A percentile compares a stretch with the other conserved stretches of the same genome.
phyloP scores from a whole-genome alignment of 371 early-diverging fungal genomes.

The Apophysomyces elegans region DNA sequence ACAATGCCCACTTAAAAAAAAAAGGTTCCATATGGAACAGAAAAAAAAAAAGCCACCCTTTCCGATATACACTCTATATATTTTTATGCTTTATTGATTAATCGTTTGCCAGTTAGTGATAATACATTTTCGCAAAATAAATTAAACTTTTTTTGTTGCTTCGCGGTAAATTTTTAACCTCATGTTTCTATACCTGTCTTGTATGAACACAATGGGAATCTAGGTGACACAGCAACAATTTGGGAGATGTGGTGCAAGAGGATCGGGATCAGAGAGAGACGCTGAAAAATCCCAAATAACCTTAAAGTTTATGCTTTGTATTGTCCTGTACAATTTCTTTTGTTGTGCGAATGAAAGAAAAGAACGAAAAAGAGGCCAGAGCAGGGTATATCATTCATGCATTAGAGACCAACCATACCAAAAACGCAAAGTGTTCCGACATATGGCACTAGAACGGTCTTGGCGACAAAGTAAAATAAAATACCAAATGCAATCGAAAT shows the following conservation, averaged over 20 bases:
- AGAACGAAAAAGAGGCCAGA: neutral
- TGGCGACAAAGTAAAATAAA: conserved; percentile 77
- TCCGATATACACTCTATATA: conserved; percentile 1
- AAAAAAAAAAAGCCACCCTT: neutral
- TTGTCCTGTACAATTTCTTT: too few species aligned
- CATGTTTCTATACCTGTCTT: neutral
- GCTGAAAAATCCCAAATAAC: too few species aligned
- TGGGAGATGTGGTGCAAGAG: too few species aligned
- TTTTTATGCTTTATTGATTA: conserved; percentile 6
- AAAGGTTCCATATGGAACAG: neutral
- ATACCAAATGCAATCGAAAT: conserved; percentile 90
- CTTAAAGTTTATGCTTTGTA: too few species aligned
- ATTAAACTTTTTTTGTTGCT: neutral
- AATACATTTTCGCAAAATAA: neutral
- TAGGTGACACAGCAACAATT: too few species aligned
- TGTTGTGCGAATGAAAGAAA: too few species aligned
- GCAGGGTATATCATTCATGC: conserved; percentile 4
- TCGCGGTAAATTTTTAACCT: neutral
- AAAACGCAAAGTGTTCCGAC: conserved; percentile 50
- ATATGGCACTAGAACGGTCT: conserved; percentile 66
- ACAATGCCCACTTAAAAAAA: neutral
- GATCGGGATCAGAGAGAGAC: too few species aligned
- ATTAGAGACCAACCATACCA: conserved; percentile 51
- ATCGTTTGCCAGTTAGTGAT: neutral
- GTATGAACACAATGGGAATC: too few species aligned